These are phyloP conservation scores for Diaporthe destruens DNA, from an alignment of 2,329 filamentous ascomycete genomes.

Conservation along the genomic window DNA sequence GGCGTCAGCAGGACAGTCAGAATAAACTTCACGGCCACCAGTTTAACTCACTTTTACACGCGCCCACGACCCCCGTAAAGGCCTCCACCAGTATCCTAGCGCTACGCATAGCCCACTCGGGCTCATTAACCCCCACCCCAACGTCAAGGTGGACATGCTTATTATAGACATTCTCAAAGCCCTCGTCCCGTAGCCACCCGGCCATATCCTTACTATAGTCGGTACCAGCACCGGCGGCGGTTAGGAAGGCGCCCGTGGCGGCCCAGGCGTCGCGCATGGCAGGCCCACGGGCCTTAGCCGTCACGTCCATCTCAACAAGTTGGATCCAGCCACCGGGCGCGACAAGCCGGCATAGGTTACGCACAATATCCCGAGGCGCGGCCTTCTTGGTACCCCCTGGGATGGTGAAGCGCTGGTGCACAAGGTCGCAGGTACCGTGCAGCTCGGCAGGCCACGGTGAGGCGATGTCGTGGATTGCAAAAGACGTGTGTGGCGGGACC, in stretches of 20 bases:
- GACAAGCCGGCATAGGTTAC: not conserved
- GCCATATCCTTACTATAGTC: not conserved
- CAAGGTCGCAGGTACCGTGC: not conserved
- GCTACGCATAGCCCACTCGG: no score
- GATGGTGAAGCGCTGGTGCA: conserved; percentile 16
- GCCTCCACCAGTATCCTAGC: not conserved
- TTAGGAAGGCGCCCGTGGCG: no score
- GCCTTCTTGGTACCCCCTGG: not conserved
- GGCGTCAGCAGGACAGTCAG: no score
- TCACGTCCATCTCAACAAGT: conserved; percentile 11
- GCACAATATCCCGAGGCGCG: not conserved
- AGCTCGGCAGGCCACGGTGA: not conserved
- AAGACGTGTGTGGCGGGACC: not conserved
- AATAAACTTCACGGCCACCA: no score
- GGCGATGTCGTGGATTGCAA: not conserved
- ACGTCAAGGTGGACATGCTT: not conserved
- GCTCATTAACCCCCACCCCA: no score
- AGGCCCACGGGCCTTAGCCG: not conserved
- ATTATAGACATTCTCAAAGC: not conserved
- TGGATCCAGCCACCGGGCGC: not conserved
- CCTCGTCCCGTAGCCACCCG: conserved; percentile 1
- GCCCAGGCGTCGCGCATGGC: not conserved
- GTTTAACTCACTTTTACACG: no score
- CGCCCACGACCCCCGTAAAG: not conserved
- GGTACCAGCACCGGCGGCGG: not conserved